Percentiles rank a stretch among this genome's conserved stretches.
Conservation (phyloP, 768 basidiomycete species). For the Clitopilus passeckerianus region DNA sequence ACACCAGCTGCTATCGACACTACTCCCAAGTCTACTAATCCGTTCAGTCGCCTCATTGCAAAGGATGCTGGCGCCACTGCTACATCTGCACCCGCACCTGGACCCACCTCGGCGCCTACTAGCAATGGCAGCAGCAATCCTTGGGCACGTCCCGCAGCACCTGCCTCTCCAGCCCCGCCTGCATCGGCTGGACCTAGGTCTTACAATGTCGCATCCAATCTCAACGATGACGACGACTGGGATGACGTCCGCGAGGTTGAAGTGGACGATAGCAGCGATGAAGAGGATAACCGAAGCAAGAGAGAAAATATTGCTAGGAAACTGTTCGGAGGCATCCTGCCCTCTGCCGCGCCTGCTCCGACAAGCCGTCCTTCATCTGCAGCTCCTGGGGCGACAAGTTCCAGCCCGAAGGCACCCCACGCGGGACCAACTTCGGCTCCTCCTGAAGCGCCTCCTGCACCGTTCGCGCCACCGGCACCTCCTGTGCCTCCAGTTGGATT, state of each 20-base stretch:
- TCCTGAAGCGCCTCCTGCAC: conserved; percentile 21
- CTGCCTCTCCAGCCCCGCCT: conserved; percentile 30
- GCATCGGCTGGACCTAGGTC: conserved; percentile 52
- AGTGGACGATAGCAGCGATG: conserved; percentile 76
- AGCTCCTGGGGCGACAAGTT: conserved; percentile 48
- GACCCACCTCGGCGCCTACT: conserved; percentile 25
- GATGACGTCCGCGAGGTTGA: conserved; percentile 74
- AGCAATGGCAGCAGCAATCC: conserved; percentile 62
- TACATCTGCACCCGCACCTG: conserved; percentile 14
- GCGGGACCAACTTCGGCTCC: conserved; percentile 22
- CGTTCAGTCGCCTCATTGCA: conserved; percentile 68
- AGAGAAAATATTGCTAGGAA: conserved; percentile 72
- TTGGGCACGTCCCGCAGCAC: conserved; percentile 37
- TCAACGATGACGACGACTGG: conserved; percentile 71
- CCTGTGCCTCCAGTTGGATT: conserved; percentile 28
- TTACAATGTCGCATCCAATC: conserved; percentile 59
- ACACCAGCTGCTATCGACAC: conserved; percentile 21
- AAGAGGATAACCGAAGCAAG: conserved; percentile 57
- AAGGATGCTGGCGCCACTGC: conserved; percentile 30
- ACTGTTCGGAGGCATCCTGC: conserved; percentile 72
- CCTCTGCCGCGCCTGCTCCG: conserved; percentile 16
- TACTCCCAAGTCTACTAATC: conserved; percentile 65
- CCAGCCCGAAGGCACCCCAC: conserved; percentile 31
- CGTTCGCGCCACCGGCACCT: conserved; percentile 27
- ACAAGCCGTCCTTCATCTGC: conserved; percentile 50